Evolutionary conservation across 176 grass and related monocot species (phyloP), one percentile per base, ranked within the genome.

Genomic region (Hordeum marinum): DNA sequence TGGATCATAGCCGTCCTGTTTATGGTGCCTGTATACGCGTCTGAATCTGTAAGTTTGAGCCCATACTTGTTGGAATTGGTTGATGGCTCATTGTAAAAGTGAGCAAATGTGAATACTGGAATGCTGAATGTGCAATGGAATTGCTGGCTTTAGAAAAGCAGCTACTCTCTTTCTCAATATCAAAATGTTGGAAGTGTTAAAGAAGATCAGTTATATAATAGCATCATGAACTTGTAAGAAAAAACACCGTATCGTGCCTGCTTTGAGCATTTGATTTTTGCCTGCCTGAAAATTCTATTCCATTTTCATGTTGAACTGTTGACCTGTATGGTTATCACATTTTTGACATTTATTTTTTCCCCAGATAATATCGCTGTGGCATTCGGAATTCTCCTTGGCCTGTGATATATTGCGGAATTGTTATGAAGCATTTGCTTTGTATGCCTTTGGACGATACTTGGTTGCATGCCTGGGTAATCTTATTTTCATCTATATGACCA

Each of bases 371-470:
- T 91, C 95, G 11, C 84, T 95, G 62, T 93, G 93, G 89, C 82
- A 89, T 80, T 86, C 93, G 6, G 84, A 84, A 48, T 69, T 95
- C 36, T 95, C 93, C 69, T 77, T 94, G 82, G 76, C 92, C 71
- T 98, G 93, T 90, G 96, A 98, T 85, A 98, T 98, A 76, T 88
- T 95, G 59, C 57, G 93, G 62, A 98, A 93, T 66, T 98, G 96
- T 46, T 98, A 95, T 8, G 96, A 98, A 84, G 96, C 96, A 79
- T 98, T 95, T 90, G 93, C 96, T 23, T 40, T 95, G 31, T 98
- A 98, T 87, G 73, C 93, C 69, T 98, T 98, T 63, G 93, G 89
- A 55, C 67, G 91, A 70, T 95, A 95, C 91, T 78, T 98, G 85
- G 89, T 95, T 14, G 93, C 93, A 75, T 98, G 96, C 81, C 83